Base-by-base conservation (phyloP, 176 grass and related monocot species). In the Lolium rigidum region DNA sequence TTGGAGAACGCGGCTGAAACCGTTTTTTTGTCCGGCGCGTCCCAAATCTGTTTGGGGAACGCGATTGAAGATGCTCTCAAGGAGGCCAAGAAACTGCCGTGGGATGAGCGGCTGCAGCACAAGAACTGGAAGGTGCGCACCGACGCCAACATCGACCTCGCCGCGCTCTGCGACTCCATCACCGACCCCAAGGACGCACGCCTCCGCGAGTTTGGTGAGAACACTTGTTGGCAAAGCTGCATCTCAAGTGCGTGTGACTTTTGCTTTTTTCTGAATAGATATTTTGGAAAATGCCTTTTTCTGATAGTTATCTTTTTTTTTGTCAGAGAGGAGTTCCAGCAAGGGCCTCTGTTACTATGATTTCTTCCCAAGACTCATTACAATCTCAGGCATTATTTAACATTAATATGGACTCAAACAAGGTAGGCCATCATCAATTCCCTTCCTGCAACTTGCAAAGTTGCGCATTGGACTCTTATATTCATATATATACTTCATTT, bases 111-210 rank as follows among this genome's bases (percentile, higher is more conserved):
- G 82, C 87, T 99, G 71, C 88, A 94, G 17, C 97, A 99, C 78
- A 99, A 99, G 79, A 99, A 96, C 82, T 99, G 97, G 97, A 99
- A 99, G 87, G 97, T 99, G 76, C 89, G 97, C 50, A 99, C 96
- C 74, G 97, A 99, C 83, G 97, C 92, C 20, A 99, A 99, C 87
- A 94, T 99, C 88, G 97, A 99, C 89, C 94, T 99, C 79, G 90
- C 94, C 59, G 85, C 94, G 20, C 62, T 96, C 37, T 99, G 94
- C 83, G 92, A 94, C 54, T 89, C 90, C 74, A 93, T 99, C 85
- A 94, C 92, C 67, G 97, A 99, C 95, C 94, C 97, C 64, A 99
- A 99, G 87, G 97, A 99, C 87, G 46, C 90, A 64, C 97, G 97
- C 63, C 92, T 99, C 54, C 93, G 86, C 57, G 97, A 99, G 79